Base-by-base conservation (phyloP, 1,284 basidiomycete genomes). In the Cryptococcus maquisensis region DNA sequence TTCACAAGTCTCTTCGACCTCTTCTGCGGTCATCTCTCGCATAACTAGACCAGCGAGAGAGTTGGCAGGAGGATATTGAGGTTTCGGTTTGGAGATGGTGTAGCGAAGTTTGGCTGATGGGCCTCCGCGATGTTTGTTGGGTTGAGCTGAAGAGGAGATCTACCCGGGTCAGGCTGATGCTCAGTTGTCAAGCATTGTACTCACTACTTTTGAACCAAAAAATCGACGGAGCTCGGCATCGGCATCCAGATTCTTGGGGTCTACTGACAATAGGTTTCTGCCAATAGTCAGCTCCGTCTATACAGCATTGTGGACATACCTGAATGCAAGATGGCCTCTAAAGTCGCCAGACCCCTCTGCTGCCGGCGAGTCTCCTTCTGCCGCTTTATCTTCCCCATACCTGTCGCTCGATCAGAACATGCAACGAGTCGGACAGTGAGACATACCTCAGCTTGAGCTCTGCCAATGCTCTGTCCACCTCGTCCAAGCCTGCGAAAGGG, bases 221-320 rank as follows among this genome's bases (percentile, higher is more conserved):
- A 96, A 94, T 59, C 84, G 86, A 54, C 87, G 85, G 74, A 96
- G 82, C 72, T 97, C 93, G 0, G 86, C 85, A 54, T 94, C 90
- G 10, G 85, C 81, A 58, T 96, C 91, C 16, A 96, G 83, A 64
- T 90, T 82, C 50, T 85, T 79, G 1, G 86, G 77, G 0, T 88
- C 90, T 4, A 93, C 84, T 0, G 86, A 79, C 5, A 95, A 80
- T 1, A 94, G 81, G 35, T 81, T 72, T 4, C 83, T 69, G 26
- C 9, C 8, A 8, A n/a, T 18, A 23, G 32, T 50, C 51, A 49
- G 35, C 47, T 48, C 41, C 24, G 39, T 20, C 32, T 16, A 21
- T 20, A 45, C 35, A 23, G 23, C 7, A 13, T 5, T 2, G 13
- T 51, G 18, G 2, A 41, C 24, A 26, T 26, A 60, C 56, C 57